Base-by-base conservation (phyloP, 139 green algal genomes). In the Desmodesmus armatus region DNA sequence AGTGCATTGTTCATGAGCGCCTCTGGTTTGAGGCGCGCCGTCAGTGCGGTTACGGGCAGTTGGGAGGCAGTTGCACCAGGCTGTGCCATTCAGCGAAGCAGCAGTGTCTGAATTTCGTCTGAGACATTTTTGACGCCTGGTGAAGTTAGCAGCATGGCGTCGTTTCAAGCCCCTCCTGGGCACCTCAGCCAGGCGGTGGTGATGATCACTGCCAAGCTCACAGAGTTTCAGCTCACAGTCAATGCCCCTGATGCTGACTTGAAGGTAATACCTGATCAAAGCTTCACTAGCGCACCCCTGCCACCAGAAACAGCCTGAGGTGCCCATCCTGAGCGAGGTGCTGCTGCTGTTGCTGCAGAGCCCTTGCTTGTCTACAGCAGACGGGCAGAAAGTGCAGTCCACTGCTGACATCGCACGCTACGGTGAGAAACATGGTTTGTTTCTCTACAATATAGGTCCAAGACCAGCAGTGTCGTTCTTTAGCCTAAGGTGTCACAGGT, bases 221-320 rank as follows among this genome's bases (percentile, higher is more conserved):
- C 84, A 2, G 77, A 87, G 13, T 65, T 88, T 37, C 85, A 86
- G 27, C 35, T 95, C 0, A 80, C 87, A 0, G 84, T 95, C 0
- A 72, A 87, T 27, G 71, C 91, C 0, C 86, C 91, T 23, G 91
- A 95, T 82, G 81, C 85, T 0, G 91, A 94, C 33, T 70, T 92
- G 15, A 58, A 89, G 89, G 83, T 78, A 75, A 29, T 3, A 25
- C n/a, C n/a, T n/a, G 58, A 66, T 9, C n/a, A 0, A 7, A 69
- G 60, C n/a, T n/a, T n/a, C n/a, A n/a, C n/a, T n/a, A n/a, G n/a
- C n/a, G n/a, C n/a, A n/a, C n/a, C n/a, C n/a, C n/a, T n/a, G n/a
- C n/a, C n/a, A n/a, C n/a, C n/a, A n/a, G n/a, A n/a, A n/a, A n/a
- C n/a, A n/a, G n/a, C n/a, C n/a, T n/a, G 51, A 17, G 17, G 51